phyloP scores from a whole-genome alignment of 352 stramenopile species.

The Phytophthora ohioensis region DNA sequence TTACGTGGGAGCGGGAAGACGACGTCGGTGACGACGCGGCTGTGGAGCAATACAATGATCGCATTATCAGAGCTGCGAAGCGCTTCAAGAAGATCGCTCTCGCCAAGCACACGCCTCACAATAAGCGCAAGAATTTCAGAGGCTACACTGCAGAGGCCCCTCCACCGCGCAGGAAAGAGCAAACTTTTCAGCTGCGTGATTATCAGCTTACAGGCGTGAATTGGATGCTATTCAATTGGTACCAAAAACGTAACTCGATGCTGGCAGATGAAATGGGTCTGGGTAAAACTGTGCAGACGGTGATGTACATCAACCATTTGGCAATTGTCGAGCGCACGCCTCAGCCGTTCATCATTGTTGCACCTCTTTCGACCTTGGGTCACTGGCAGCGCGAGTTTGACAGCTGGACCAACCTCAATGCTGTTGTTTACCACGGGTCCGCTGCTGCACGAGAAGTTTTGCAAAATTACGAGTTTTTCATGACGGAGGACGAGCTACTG shows the following conservation, averaged over 20 bases:
- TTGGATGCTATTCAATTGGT: slow-evolving; percentile 99
- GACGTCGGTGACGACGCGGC: slow-evolving; percentile 93
- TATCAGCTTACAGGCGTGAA: slow-evolving; percentile 99
- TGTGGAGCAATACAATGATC: slow-evolving; percentile 83
- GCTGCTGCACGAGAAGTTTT: slow-evolving; percentile 90
- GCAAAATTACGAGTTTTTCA: slow-evolving; percentile 96
- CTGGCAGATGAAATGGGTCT: slow-evolving; percentile 99
- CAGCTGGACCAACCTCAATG: slow-evolving; percentile 98
- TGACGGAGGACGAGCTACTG: slow-evolving; percentile 59
- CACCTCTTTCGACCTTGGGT: slow-evolving; percentile 97
- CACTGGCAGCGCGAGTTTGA: slow-evolving; percentile 98
- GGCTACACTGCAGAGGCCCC: slow-evolving; percentile 71
- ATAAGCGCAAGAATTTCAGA: slow-evolving; percentile 76
- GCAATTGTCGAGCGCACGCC: slow-evolving; percentile 94
- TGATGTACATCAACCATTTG: slow-evolving; percentile 97
- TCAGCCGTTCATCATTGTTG: slow-evolving; percentile 98
- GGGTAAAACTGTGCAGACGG: slow-evolving; percentile 96
- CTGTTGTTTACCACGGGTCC: slow-evolving; percentile 98
- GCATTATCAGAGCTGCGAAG: slow-evolving; percentile 57
- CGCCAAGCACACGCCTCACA: slow-evolving; percentile 44
- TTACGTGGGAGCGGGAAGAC: slow-evolving; percentile 98
- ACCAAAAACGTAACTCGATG: slow-evolving; percentile 98
- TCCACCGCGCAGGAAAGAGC: slow-evolving; percentile 65
- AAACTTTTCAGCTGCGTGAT: slow-evolving; percentile 92
- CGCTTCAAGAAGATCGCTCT: slow-evolving; percentile 59